Base-by-base conservation (phyloP, 2,329 filamentous ascomycete species). In the Cercospora nicotianae region DNA sequence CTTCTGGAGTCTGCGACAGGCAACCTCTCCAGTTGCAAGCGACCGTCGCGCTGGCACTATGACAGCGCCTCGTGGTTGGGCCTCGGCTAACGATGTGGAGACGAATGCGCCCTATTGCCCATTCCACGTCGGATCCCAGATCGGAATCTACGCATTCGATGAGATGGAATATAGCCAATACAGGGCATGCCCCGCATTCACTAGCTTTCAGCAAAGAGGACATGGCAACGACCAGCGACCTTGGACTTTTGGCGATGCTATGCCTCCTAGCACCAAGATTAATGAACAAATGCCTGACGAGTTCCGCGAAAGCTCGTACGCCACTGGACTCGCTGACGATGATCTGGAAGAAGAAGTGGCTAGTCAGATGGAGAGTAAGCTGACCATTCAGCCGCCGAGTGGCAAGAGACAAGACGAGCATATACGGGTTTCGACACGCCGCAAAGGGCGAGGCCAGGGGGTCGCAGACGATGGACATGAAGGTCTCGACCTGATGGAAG, bases 41-140 rank as follows among this genome's bases (percentile, higher is more conserved):
- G 42, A 31, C 26, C 51, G 62, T 30, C 58, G 59, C 55, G 51
- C 60, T 18, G 57, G 58, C 36, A 8, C 55, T 12, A 60, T 28
- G 20, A n/a, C 64, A 16, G 30, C 20, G n/a, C 48, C 51, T 28
- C 13, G 23, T 7, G 33, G 58, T 26, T 51, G 42, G 36, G 48
- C 45, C 26, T 60, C 58, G 26, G 51, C 33, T n/a, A 70, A 66
- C 20, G 75, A 77, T 60, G 73, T 77, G 72, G 95, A 99, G 77
- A 97, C 94, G 1, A 97, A 94, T 76, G 91, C 94, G 4, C 93
- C 94, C 2, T 98, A 97, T 75, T 94, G 97, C 75, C 94, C 95
- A 1, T 97, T 98, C 82, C 94, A 98, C 78, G 95, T 94, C 0
- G 94, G 98, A 76, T 87, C 89, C 64, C 88, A 94, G 3, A 91